Percentiles rank a stretch among this genome's conserved stretches.
These are phyloP conservation scores for Sporothrix sp. DNA, from an alignment of 2,329 filamentous ascomycete genomes.

Conservation along the genomic window DNA sequence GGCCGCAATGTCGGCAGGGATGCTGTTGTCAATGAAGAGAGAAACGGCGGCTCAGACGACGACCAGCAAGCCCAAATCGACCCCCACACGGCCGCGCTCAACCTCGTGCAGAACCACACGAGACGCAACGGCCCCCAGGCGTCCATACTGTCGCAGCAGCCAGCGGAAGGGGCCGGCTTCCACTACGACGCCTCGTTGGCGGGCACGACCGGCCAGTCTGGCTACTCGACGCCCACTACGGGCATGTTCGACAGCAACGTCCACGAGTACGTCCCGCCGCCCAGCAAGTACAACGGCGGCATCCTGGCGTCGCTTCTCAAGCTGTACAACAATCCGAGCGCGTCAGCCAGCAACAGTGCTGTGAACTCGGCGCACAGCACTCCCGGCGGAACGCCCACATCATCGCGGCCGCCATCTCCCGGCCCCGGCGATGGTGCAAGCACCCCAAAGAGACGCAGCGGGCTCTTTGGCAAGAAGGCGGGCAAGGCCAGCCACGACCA, in stretches of 20 bases:
- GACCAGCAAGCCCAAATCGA: background rate
- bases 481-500: constrained; percentile 27
- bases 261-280: constrained; percentile 53
- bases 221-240: constrained; percentile 28
- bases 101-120: constrained; percentile 17
- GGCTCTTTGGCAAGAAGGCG: constrained; percentile 33
- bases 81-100: constrained; percentile 14
- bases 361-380: constrained; percentile 34
- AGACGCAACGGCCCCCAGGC: background rate
- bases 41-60: constrained; percentile 9
- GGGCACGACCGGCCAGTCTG: constrained; percentile 19
- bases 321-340: constrained; percentile 46
- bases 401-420: constrained; percentile 35
- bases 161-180: background rate
- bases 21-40: background rate
- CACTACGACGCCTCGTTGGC: constrained; percentile 17
- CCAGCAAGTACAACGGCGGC: constrained; percentile 60
- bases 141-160: background rate
- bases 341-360: constrained; percentile 20
- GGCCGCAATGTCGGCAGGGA: no score
- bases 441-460: constrained; percentile 28
- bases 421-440: constrained; percentile 17
- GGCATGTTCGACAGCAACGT: constrained; percentile 49
- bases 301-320: constrained; percentile 64
- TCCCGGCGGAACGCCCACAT: constrained; percentile 32